Conservation (phyloP, 2,329 filamentous ascomycete genomes). For the Nemania sp. region DNA sequence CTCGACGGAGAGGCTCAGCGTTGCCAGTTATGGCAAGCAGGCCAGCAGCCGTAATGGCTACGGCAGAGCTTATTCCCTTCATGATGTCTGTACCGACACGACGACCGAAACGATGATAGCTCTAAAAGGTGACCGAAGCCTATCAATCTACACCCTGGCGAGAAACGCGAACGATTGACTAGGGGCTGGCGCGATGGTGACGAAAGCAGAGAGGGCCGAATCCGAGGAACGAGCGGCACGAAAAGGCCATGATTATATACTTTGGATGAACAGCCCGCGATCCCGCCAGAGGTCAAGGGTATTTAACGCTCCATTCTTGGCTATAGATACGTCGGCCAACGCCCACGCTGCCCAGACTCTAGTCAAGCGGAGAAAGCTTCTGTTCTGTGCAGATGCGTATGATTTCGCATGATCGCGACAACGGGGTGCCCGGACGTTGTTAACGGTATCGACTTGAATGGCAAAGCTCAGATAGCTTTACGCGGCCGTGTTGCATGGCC, state of each 20-base stretch:
- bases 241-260: slow-evolving; percentile 22
- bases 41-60: slow-evolving; percentile 38
- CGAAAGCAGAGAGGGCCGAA: not conserved
- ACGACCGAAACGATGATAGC: not conserved
- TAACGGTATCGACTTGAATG: not conserved
- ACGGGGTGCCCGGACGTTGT: not conserved
- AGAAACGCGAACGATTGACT: slow-evolving; percentile 1
- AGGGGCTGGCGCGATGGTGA: not conserved
- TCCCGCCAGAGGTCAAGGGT: slow-evolving; percentile 1
- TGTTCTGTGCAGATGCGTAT: not conserved
- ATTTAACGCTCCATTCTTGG: slow-evolving; percentile 22
- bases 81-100: slow-evolving; percentile 27
- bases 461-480: not conserved
- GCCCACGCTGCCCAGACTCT: slow-evolving; percentile 17
- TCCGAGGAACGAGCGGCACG: not conserved
- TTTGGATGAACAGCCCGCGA: not conserved
- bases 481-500: not conserved
- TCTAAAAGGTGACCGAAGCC: not conserved
- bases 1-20: slow-evolving; percentile 41
- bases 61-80: slow-evolving; percentile 38
- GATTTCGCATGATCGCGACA: slow-evolving; percentile 1
- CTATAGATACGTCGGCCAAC: slow-evolving; percentile 11
- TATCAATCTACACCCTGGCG: not conserved
- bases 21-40: slow-evolving; percentile 41
- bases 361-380: slow-evolving; percentile 10